phyloP scores from a whole-genome alignment of 768 basidiomycete species.

The Podaxis rugospora region DNA sequence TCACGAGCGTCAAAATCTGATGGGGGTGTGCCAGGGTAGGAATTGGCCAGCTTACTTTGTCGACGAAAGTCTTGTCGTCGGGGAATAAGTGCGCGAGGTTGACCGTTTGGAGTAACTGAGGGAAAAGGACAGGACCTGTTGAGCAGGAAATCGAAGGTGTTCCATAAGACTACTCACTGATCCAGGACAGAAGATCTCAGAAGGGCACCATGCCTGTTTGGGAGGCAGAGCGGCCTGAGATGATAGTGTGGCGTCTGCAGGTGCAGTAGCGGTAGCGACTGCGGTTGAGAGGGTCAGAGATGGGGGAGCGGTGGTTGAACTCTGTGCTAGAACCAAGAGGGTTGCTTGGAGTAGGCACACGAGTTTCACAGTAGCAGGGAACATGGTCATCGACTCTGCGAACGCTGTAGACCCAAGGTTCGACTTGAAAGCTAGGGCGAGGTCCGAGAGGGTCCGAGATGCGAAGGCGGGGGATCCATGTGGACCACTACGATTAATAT shows the following conservation, averaged over 20 bases:
- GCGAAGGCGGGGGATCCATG: background rate
- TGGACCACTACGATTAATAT: background rate
- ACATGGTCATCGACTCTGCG: background rate
- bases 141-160: constrained; percentile 2
- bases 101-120: constrained; percentile 78
- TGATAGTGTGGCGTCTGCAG: constrained; percentile 50
- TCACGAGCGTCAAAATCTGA: background rate
- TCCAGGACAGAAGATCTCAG: constrained; percentile 79
- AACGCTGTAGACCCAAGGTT: background rate
- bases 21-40: background rate
- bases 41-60: constrained; percentile 39
- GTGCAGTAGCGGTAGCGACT: constrained; percentile 57
- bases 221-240: constrained; percentile 65
- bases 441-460: background rate
- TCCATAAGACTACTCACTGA: constrained; percentile 38
- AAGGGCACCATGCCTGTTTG: constrained; percentile 69
- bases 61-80: constrained; percentile 88
- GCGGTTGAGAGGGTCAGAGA: constrained; percentile 52
- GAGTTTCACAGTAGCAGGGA: background rate
- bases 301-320: constrained; percentile 13
- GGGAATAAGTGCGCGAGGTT: constrained; percentile 70
- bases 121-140: constrained; percentile 12
- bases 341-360: constrained; percentile 2
- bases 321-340: constrained; percentile 1
- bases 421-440: background rate